Base-by-base conservation (phyloP, 2,329 filamentous ascomycete species). In the Aschersonia sp. region DNA sequence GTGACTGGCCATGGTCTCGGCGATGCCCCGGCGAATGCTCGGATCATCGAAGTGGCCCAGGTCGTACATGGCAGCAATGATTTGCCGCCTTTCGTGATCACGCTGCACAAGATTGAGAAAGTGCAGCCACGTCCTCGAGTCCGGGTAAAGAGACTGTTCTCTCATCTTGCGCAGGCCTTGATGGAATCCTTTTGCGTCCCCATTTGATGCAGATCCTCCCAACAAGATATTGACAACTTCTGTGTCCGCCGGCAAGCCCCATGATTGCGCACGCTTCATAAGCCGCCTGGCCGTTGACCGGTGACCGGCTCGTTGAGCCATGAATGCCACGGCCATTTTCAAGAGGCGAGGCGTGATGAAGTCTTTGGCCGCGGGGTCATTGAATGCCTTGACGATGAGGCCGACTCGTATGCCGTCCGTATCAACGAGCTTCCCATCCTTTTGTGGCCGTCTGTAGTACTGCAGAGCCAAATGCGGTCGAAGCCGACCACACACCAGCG, bases 61-160 rank as follows among this genome's bases (percentile, higher is more conserved):
- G 37, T 64, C 57, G 47, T 69, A 61, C 71, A 76, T 75, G 48
- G 62, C 61, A 10, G 65, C 63, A 32, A 76, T 56, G 32, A 73
- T 59, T 52, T 70, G 67, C 30, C 66, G 65, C 46, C 66, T 64
- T 45, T 71, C 66, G n/a, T 76, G 70, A 56, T 81, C 78, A 9
- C 73, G 73, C 58, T 77, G 73, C 49, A 83, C 73, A 43, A 76
- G 62, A n/a, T 62, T 58, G 14, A 76, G 58, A 49, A 74, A 71
- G 4, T 69, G 60, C 3, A 69, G 52, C 73, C 73, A 76, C 0
- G 73, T 74, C 12, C 58, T 56, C 4, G 67, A 55, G 44, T 72
- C 67, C 4, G 72, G 69, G 31, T 53, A 50, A 43, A 66, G 62
- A 44, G 62, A 65, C 10, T 60, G 59, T 6, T 52, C 47, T 30